Conservation (phyloP, 2,329 filamentous ascomycete species). For the Colletotrichum melonis region DNA sequence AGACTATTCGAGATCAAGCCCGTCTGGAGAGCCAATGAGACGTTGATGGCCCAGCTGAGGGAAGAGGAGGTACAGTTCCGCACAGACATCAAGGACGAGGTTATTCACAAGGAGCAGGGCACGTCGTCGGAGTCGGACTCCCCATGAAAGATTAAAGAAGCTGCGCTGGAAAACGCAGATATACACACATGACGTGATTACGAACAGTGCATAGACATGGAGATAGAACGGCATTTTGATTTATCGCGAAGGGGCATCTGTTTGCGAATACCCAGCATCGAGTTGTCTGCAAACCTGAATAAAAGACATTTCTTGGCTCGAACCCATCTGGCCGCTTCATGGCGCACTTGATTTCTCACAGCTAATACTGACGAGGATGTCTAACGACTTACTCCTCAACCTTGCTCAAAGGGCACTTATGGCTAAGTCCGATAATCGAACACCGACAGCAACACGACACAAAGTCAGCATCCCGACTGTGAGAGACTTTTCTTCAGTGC, state of each 20-base stretch:
- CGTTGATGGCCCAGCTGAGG: constrained; percentile 22
- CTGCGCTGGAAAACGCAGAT: background rate
- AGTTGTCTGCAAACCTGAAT: background rate
- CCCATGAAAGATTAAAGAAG: background rate
- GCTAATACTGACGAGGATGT: background rate
- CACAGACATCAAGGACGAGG: constrained; percentile 21
- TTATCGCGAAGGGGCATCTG: background rate
- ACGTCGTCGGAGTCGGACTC: constrained; percentile 17
- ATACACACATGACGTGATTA: background rate
- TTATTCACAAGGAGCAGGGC: constrained; percentile 26
- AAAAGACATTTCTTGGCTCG: background rate
- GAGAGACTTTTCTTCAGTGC: background rate
- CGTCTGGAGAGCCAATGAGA: constrained; percentile 31
- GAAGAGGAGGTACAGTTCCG: constrained; percentile 30
- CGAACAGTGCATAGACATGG: background rate
- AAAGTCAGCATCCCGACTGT: background rate
- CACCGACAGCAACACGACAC: background rate
- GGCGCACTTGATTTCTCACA: background rate
- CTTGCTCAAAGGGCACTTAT: background rate
- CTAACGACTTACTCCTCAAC: background rate
- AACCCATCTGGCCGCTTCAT: background rate
- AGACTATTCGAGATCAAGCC: constrained; percentile 54
- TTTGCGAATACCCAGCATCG: background rate
- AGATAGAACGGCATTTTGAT: background rate
- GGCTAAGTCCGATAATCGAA: background rate